phyloP scores from a whole-genome alignment of 2,329 filamentous ascomycete genomes.

The Penicillium crustosum region DNA sequence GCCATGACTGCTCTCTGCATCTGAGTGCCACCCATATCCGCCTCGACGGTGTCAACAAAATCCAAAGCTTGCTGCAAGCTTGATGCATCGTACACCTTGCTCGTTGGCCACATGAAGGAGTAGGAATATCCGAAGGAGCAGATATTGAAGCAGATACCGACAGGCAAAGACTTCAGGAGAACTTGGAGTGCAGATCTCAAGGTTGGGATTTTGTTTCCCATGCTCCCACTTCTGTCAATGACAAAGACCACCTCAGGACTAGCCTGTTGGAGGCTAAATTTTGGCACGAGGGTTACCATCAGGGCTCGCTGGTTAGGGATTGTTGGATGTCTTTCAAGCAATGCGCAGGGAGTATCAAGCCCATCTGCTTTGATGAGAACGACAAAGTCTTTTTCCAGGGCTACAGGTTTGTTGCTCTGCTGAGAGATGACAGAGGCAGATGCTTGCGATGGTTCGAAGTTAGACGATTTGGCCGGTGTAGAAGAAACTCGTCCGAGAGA shows the following conservation, averaged over 20 bases:
- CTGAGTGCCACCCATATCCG: constrained; percentile 56
- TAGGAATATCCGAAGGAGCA: constrained; percentile 56
- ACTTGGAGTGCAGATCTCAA: constrained; percentile 54
- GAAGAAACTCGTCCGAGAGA: constrained; percentile 60
- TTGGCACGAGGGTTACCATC: constrained; percentile 70
- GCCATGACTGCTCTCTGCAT: constrained; percentile 51
- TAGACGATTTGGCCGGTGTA: constrained; percentile 35
- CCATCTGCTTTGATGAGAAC: constrained; percentile 63
- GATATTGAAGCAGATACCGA: constrained; percentile 58
- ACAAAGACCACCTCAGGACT: constrained; percentile 68
- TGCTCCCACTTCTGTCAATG: constrained; percentile 68
- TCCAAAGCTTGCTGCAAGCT: constrained; percentile 47
- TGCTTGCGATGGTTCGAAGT: constrained; percentile 58
- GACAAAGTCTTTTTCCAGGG: constrained; percentile 65
- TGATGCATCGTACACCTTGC: constrained; percentile 47
- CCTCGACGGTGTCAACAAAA: constrained; percentile 46
- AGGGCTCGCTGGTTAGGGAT: constrained; percentile 63
- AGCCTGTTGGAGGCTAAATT: constrained; percentile 60
- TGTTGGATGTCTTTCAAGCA: constrained; percentile 65
- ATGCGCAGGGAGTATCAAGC: constrained; percentile 59
- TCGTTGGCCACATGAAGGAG: constrained; percentile 51
- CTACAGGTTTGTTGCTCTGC: constrained; percentile 24
- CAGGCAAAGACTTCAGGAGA: constrained; percentile 60
- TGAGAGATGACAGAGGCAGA: constrained; percentile 59
- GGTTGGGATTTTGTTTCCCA: constrained; percentile 49